Evolutionary conservation across 768 basidiomycete genomes (phyloP).

Genomic region (Agaricus sinodeliciosus): DNA sequence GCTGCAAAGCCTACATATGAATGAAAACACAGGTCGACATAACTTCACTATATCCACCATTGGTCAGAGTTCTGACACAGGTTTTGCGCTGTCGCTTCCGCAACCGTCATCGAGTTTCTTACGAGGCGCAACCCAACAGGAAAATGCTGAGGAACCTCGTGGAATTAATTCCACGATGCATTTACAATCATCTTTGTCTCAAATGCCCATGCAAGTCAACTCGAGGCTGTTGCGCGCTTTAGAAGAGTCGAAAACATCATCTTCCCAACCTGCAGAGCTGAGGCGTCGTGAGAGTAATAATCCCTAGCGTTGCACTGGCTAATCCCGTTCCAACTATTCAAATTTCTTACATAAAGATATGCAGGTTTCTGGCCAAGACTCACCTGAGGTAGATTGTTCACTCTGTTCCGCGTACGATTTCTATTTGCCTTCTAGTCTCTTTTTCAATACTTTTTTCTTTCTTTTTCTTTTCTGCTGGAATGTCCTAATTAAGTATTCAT

Average conservation of each 20-base stretch:
- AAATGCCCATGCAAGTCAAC: neutral
- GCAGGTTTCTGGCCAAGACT: no score
- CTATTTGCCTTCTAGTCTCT: no score
- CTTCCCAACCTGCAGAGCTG: neutral
- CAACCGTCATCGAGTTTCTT: neutral
- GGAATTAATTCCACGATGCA: neutral
- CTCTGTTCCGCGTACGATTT: no score
- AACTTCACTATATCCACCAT: neutral
- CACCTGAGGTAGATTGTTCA: no score
- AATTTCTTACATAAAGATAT: neutral
- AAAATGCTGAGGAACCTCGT: neutral
- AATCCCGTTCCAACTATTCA: neutral
- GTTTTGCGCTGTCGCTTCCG: neutral
- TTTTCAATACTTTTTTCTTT: no score
- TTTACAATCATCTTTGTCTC: neutral
- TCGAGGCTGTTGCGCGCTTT: neutral
- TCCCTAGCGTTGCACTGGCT: neutral
- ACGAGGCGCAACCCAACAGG: neutral
- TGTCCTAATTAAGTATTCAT: neutral
- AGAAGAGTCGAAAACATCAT: neutral
- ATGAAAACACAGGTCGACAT: neutral
- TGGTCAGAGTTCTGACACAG: neutral
- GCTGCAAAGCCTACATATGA: neutral
- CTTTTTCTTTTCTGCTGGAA: no score
- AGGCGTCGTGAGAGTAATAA: neutral